phyloP scores from a whole-genome alignment of 768 basidiomycete species.

The Leccinum subtestaceum region DNA sequence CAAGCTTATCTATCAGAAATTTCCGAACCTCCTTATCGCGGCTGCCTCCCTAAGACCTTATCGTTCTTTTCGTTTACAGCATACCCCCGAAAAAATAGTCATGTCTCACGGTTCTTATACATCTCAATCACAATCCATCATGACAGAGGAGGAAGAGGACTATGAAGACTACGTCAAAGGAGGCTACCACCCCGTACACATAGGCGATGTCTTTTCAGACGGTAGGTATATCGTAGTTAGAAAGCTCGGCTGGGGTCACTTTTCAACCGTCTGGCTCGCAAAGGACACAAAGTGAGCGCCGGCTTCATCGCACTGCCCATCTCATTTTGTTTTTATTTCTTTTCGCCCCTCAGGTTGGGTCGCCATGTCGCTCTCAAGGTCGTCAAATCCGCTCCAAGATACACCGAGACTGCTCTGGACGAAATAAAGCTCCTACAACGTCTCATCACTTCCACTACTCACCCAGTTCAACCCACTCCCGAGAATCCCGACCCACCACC shows the following conservation, averaged over 20 bases:
- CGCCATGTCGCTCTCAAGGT: slow-evolving; percentile 99
- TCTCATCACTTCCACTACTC: slow-evolving; percentile 79
- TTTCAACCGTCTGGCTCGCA: slow-evolving; percentile 91
- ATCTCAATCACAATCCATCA: slow-evolving; percentile 70
- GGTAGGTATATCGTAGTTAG: slow-evolving; percentile 87
- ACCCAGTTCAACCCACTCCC: slow-evolving; percentile 46
- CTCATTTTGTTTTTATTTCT: slow-evolving; percentile 14
- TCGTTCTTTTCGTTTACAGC: slow-evolving; percentile 33
- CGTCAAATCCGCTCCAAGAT: slow-evolving; percentile 94
- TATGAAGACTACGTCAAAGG: slow-evolving; percentile 86
- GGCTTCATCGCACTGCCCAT: not conserved
- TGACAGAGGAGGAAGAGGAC: slow-evolving; percentile 91
- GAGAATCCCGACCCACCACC: slow-evolving; percentile 49
- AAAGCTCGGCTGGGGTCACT: slow-evolving; percentile 96
- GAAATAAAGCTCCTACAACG: slow-evolving; percentile 98
- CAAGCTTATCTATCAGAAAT: slow-evolving; percentile 33
- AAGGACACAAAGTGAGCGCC: slow-evolving; percentile 70
- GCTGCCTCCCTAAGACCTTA: slow-evolving; percentile 24
- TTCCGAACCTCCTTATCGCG: slow-evolving; percentile 31
- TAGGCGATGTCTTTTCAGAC: slow-evolving; percentile 87
- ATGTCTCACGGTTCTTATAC: slow-evolving; percentile 78
- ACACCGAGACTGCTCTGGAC: slow-evolving; percentile 97
- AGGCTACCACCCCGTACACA: slow-evolving; percentile 91
- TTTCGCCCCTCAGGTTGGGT: slow-evolving; percentile 59
- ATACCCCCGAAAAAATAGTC: slow-evolving; percentile 33